Base-by-base conservation (phyloP, 768 basidiomycete genomes). In the Podaxis mareebaensis region DNA sequence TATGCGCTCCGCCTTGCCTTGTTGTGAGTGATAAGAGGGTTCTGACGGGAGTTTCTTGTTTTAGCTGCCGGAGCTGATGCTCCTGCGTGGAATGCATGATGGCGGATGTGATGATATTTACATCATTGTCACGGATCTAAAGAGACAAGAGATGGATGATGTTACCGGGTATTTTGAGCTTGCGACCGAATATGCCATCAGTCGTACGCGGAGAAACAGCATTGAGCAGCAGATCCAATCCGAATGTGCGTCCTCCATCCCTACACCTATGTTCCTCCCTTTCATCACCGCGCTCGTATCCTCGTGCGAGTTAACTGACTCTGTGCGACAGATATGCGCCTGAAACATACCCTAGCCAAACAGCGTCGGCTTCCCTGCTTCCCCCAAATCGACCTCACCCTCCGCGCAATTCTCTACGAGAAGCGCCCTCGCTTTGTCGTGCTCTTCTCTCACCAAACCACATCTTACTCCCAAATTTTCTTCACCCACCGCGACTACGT, bases 71-170 rank as follows among this genome's bases (percentile, higher is more conserved):
- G 90, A 92, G 74, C 81, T 92, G 26, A 90, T 92, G 88, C 80
- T 92, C 53, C 75, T 92, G 54, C 81, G 90, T 15, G 90, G 89
- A 56, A 92, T 92, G 90, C 90, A 92, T 70, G 90, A 92, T 68
- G 79, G 82, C 40, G 88, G 88, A 38, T 90, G 90, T 75, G 90
- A 92, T 73, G 89, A 92, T 61, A 84, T 91, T 57, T 90, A 83
- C 66, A 85, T 92, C 63, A 89, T 92, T 61, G 90, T 92, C 40
- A 91, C 90, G 10, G 90, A 92, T 70, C 78, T 92, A 72, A 90
- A 90, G 71, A 78, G 87, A 60, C 84, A 89, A 69, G 90, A 92
- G 70, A 91, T 92, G 90, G 90, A 92, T 72, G 88, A 91, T 65
- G 85, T 84, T 1, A 88, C 90, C 0, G 89, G 87, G 64, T 92